Conservation (phyloP, 176 grass and related monocot species). For the Aegilops sharonensis region DNA sequence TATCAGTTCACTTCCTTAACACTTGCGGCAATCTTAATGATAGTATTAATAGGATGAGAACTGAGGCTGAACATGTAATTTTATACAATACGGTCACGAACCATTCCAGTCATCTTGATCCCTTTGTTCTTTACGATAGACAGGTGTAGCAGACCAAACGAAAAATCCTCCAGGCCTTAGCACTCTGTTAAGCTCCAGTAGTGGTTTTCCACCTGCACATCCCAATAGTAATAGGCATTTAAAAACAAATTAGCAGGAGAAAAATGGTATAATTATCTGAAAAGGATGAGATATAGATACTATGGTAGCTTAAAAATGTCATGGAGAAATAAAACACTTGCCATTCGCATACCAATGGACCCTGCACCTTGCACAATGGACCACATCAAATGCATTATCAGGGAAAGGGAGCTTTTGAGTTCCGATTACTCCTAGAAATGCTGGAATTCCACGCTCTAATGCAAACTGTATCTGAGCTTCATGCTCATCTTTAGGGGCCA, state of each 20-base stretch:
- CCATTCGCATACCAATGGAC: constrained; percentile 88
- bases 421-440: constrained; percentile 81
- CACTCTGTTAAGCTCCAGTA: constrained; percentile 94
- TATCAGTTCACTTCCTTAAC: background rate
- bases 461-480: constrained; percentile 98
- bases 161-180: constrained; percentile 87
- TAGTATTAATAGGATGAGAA: background rate
- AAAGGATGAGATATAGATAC: background rate
- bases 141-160: constrained; percentile 94
- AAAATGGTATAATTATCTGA: background rate
- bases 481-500: constrained; percentile 97
- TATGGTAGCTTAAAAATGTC: constrained; percentile 1
- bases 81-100: constrained; percentile 35
- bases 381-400: constrained; percentile 78
- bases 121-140: constrained; percentile 71
- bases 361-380: constrained; percentile 90
- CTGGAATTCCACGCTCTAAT: constrained; percentile 87
- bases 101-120: constrained; percentile 82
- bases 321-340: constrained; percentile 24
- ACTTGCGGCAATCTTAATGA: background rate
- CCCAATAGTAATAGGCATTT: constrained; percentile 5
- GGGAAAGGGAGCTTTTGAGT: constrained; percentile 87
- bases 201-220: constrained; percentile 71
- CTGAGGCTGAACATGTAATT: background rate
- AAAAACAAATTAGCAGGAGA: background rate